Evolutionary conservation across 371 early-diverging fungal species (phyloP).

Genomic region (Mucor racemosus): DNA sequence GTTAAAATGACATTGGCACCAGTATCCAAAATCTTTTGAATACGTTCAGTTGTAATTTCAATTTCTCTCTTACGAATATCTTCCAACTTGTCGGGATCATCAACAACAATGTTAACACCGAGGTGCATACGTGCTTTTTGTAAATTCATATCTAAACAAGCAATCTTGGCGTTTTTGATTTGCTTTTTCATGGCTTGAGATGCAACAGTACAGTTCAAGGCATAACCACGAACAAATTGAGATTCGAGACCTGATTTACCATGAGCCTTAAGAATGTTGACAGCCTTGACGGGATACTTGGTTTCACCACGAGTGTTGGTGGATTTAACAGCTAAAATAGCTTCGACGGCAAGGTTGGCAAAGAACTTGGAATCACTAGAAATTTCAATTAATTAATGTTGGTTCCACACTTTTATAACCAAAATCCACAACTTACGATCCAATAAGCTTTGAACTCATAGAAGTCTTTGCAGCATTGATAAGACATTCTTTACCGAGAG

Average conservation of each 20-base stretch:
- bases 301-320: slow-evolving; percentile 85
- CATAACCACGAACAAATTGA: slow-evolving; percentile 94
- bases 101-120: slow-evolving; percentile 97
- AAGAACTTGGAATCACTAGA: slow-evolving; percentile 93
- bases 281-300: slow-evolving; percentile 97
- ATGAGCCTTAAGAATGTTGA: slow-evolving; percentile 99
- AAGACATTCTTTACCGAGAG: slow-evolving; percentile 90
- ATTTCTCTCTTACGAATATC: slow-evolving; percentile 96
- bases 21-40: slow-evolving; percentile 93
- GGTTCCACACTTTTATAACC: not conserved
- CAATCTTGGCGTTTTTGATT: slow-evolving; percentile 93
- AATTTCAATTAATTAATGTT: not conserved
- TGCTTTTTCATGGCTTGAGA: slow-evolving; percentile 96
- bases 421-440: slow-evolving; percentile 59
- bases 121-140: slow-evolving; percentile 99
- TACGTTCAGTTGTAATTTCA: slow-evolving; percentile 96
- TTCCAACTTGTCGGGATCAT: slow-evolving; percentile 98
- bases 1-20: slow-evolving; percentile 99
- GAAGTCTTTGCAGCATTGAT: slow-evolving; percentile 98
- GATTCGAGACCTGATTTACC: slow-evolving; percentile 96
- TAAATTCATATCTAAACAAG: slow-evolving; percentile 99
- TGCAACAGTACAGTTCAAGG: slow-evolving; percentile 98
- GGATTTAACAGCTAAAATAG: slow-evolving; percentile 93
- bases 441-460: slow-evolving; percentile 99
- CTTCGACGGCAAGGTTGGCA: slow-evolving; percentile 95